Conservation (phyloP, 2,329 filamentous ascomycete genomes). For the Penicillium concentricum region DNA sequence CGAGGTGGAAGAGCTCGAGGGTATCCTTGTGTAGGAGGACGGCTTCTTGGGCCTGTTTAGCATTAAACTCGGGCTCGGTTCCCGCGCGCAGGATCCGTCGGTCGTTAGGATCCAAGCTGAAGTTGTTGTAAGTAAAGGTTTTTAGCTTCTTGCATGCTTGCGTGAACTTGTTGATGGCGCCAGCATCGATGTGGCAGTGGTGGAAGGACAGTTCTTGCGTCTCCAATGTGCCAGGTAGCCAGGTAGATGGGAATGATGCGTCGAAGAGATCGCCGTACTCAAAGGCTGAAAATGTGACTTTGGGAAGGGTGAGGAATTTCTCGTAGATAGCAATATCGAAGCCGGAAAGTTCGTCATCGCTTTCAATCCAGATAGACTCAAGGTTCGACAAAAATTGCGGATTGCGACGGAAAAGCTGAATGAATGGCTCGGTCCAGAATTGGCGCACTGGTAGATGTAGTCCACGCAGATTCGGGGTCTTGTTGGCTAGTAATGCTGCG, state of each 20-base stretch:
- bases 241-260: slow-evolving; percentile 7
- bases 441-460: slow-evolving; percentile 15
- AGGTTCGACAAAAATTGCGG: slow-evolving; percentile 18
- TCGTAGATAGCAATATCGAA: slow-evolving; percentile 12
- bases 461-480: slow-evolving; percentile 19
- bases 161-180: neutral
- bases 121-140: slow-evolving; percentile 14
- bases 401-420: slow-evolving; percentile 9
- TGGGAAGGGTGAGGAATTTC: slow-evolving; percentile 12
- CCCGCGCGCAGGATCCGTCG: neutral
- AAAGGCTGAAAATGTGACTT: slow-evolving; percentile 4
- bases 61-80: slow-evolving; percentile 12
- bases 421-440: slow-evolving; percentile 3
- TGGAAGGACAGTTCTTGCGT: neutral
- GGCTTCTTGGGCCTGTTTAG: slow-evolving; percentile 14
- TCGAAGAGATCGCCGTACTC: slow-evolving; percentile 17
- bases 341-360: neutral
- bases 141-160: slow-evolving; percentile 8
- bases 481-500: slow-evolving; percentile 16
- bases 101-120: neutral
- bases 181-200: slow-evolving; percentile 1
- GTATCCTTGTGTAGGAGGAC: slow-evolving; percentile 21
- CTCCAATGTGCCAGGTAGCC: neutral
- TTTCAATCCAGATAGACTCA: slow-evolving; percentile 9
- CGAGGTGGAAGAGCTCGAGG: slow-evolving; percentile 15